These are phyloP conservation scores for Carex parvula DNA, from an alignment of 176 grass and related monocot genomes.

Conservation along the genomic window DNA sequence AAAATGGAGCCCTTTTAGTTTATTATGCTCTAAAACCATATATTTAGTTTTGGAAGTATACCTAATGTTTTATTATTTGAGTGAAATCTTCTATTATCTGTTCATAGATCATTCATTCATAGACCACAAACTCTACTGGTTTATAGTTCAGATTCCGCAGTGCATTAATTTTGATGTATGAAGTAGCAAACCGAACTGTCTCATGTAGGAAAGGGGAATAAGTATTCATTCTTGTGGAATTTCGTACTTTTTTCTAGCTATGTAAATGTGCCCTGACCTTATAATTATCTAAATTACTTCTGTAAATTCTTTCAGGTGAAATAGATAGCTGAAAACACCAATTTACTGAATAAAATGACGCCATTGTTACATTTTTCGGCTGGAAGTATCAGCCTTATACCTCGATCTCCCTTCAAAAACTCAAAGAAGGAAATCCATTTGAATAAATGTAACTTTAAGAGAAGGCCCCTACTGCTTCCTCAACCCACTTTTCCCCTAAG, in stretches of 20 bases:
- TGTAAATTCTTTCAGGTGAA: constrained; percentile 18
- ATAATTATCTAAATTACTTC: background rate
- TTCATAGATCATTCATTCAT: background rate
- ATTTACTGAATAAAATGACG: constrained; percentile 52
- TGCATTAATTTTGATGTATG: background rate
- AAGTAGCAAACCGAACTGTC: background rate
- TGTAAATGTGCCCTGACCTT: background rate
- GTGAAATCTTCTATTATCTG: background rate
- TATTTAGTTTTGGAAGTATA: background rate
- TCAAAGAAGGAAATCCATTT: constrained; percentile 40
- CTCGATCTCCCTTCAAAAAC: constrained; percentile 45
- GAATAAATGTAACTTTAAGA: constrained; percentile 44
- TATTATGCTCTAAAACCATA: background rate
- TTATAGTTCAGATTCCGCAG: background rate
- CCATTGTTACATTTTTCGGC: constrained; percentile 66
- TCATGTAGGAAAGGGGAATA: background rate
- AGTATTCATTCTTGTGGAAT: background rate
- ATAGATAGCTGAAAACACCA: constrained; percentile 4
- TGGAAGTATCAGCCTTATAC: constrained; percentile 64
- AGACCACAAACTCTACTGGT: background rate
- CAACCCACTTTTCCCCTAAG: constrained; percentile 49
- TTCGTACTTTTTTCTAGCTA: background rate
- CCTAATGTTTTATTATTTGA: background rate
- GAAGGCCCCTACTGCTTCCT: constrained; percentile 45
- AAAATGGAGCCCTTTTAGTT: background rate